Base-by-base conservation (phyloP, 2,329 filamentous ascomycete species). In the Aspergillus floridensis region DNA sequence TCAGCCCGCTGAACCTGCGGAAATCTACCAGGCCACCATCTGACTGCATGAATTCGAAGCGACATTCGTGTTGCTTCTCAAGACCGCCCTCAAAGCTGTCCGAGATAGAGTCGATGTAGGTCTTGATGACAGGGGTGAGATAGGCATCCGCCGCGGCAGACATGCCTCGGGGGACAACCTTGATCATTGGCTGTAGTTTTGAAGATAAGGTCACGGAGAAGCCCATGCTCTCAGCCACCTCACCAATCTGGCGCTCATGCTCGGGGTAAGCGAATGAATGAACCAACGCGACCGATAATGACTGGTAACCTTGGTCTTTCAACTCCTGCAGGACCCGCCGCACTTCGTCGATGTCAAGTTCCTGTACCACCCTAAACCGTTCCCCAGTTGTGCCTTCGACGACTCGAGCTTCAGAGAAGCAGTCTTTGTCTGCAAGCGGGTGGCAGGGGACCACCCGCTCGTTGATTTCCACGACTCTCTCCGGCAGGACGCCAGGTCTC, bases 21-120 rank as follows among this genome's bases (percentile, higher is more conserved):
- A 80, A 79, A 61, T 80, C 78, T 6, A 87, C 86, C 7, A 88
- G 74, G 4, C 86, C 86, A 52, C 91, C 92, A 65, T 96, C 92
- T 5, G 90, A 93, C 75, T 97, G 93, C 93, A 97, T 97, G 67
- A 97, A 97, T 73, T 97, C 93, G 76, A 93, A 97, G 63, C 93
- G 82, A 3, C 91, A 90, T 7, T 81, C 77, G 0, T 86, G 78
- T 0, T 91, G 90, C 7, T 90, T 91, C 51, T 86, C 86, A 64
- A 97, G 93, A 0, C 91, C 91, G 24, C 84, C 84, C 67, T 90
- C 86, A 70, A 96, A 96, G 3, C 90, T 91, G 46, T 83, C 80
- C 24, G 72, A 74, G 46, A 78, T 75, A 3, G 74, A 74, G 59
- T 77, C 72, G 60, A 91, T 87, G 68, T 93, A 93, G 69, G 89